These are phyloP conservation scores for Talaromyces sp. DNA, from an alignment of 2,329 filamentous ascomycete genomes.

Conservation along the genomic window DNA sequence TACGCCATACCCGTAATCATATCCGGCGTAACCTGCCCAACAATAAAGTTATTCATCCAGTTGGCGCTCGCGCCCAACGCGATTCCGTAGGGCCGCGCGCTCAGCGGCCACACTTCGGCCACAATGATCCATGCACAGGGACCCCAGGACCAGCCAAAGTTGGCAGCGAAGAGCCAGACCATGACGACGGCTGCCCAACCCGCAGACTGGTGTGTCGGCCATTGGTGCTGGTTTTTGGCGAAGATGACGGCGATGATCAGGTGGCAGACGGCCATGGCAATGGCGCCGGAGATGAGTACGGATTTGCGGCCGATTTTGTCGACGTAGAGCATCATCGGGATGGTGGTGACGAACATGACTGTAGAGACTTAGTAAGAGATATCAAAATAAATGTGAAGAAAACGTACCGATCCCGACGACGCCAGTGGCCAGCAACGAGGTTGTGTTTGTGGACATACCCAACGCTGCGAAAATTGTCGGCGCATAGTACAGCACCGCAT, in stretches of 20 bases:
- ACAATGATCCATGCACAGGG: slow-evolving; percentile 71
- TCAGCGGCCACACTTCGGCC: slow-evolving; percentile 70
- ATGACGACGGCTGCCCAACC: slow-evolving; percentile 61
- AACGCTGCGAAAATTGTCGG: slow-evolving; percentile 26
- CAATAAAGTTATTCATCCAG: slow-evolving; percentile 56
- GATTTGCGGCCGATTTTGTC: slow-evolving; percentile 29
- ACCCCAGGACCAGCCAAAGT: slow-evolving; percentile 71
- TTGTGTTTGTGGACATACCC: slow-evolving; percentile 23
- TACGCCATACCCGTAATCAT: slow-evolving; percentile 63
- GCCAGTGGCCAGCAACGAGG: slow-evolving; percentile 24
- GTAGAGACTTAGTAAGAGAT: not conserved
- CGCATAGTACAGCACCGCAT: slow-evolving; percentile 38
- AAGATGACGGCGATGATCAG: slow-evolving; percentile 65
- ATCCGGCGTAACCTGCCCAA: slow-evolving; percentile 66
- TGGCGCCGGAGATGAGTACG: slow-evolving; percentile 43
- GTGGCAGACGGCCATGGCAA: slow-evolving; percentile 65
- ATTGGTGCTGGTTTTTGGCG: slow-evolving; percentile 57
- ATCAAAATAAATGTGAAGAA: slow-evolving; percentile 13
- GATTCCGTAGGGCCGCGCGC: slow-evolving; percentile 65
- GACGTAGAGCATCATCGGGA: slow-evolving; percentile 30
- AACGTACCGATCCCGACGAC: slow-evolving; percentile 27
- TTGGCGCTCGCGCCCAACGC: slow-evolving; percentile 61
- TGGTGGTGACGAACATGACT: slow-evolving; percentile 15
- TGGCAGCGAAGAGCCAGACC: slow-evolving; percentile 64
- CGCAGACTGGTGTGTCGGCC: slow-evolving; percentile 52